These are phyloP conservation scores for Sugiyamaella americana DNA, from an alignment of 805 yeast species.

Conservation along the genomic window DNA sequence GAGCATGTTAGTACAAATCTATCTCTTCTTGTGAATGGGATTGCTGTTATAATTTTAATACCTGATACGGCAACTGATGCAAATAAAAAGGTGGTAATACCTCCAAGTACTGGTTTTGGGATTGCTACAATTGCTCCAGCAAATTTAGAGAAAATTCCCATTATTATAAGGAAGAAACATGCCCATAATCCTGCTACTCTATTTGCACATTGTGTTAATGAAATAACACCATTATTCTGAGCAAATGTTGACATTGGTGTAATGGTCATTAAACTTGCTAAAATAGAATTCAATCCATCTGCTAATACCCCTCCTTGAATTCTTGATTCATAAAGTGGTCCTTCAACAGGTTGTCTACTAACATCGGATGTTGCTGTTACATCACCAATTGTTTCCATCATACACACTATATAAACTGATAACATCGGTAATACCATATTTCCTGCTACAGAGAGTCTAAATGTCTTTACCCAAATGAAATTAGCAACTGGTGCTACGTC, in stretches of 20 bases:
- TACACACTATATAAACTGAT: conserved; percentile 72
- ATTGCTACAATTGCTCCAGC: conserved; percentile 85
- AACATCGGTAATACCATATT: conserved; percentile 82
- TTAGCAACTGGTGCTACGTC: conserved; percentile 73
- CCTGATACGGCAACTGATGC: conserved; percentile 75
- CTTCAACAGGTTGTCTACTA: conserved; percentile 77
- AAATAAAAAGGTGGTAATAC: conserved; percentile 77
- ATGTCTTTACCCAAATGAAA: conserved; percentile 84
- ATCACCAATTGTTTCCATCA: conserved; percentile 95
- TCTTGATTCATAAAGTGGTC: conserved; percentile 72
- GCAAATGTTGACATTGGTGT: conserved; percentile 94
- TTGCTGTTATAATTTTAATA: conserved; percentile 51
- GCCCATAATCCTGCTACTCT: conserved; percentile 76
- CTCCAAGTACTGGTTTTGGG: conserved; percentile 77
- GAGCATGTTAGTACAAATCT: conserved; percentile 65
- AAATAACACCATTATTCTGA: conserved; percentile 91
- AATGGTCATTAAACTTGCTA: conserved; percentile 72
- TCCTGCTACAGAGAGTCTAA: conserved; percentile 68
- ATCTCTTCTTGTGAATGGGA: conserved; percentile 60
- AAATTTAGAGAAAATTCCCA: conserved; percentile 85
- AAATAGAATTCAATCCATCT: conserved; percentile 74
- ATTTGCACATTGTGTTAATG: conserved; percentile 87
- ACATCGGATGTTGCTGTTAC: conserved; percentile 93
- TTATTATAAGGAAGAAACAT: conserved; percentile 69
- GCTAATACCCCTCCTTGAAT: conserved; percentile 91